Percentiles rank a stretch among this genome's conserved stretches.
phyloP scores from a whole-genome alignment of 352 stramenopile species.

The Phytophthora pistaciae region DNA sequence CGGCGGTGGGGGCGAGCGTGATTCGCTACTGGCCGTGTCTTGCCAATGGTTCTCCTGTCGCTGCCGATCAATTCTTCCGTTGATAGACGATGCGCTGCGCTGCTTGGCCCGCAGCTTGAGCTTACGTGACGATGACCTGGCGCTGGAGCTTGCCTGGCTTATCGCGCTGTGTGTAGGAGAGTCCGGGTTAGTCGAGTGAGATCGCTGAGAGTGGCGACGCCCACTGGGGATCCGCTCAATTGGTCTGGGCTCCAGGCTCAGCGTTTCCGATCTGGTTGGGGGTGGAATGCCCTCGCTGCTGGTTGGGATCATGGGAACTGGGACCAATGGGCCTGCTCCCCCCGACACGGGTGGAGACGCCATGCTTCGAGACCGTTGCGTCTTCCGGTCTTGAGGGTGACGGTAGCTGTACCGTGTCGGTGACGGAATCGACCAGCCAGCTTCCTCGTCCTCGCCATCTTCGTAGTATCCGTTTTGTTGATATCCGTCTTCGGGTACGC shows the following conservation, averaged over 20 bases:
- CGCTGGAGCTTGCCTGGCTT: slow-evolving; percentile 29
- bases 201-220: slow-evolving; percentile 22
- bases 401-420: slow-evolving; percentile 11
- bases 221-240: slow-evolving; percentile 29
- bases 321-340: slow-evolving; percentile 20
- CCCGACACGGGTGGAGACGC: slow-evolving; percentile 25
- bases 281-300: slow-evolving; percentile 35
- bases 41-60: slow-evolving; percentile 22
- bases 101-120: slow-evolving; percentile 21
- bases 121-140: slow-evolving; percentile 22
- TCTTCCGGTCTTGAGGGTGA: slow-evolving; percentile 15
- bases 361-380: slow-evolving; percentile 18
- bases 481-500: slow-evolving; percentile 17
- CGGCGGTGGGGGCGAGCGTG: slow-evolving; percentile 20
- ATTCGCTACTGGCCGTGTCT: slow-evolving; percentile 34
- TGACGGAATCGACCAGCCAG: slow-evolving; percentile 34
- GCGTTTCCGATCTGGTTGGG: slow-evolving; percentile 6
- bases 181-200: slow-evolving; percentile 7
- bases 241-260: slow-evolving; percentile 6
- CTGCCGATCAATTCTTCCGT: slow-evolving; percentile 12
- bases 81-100: slow-evolving; percentile 20
- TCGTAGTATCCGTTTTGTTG: slow-evolving; percentile 9
- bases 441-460: slow-evolving; percentile 22
- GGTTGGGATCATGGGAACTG: slow-evolving; percentile 26
- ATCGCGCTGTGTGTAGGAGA: slow-evolving; percentile 32